Percentiles rank a stretch among this genome's conserved stretches.
These are phyloP conservation scores for Pleurotus salmoneostramineus DNA, from an alignment of 768 basidiomycete species.

Conservation along the genomic window DNA sequence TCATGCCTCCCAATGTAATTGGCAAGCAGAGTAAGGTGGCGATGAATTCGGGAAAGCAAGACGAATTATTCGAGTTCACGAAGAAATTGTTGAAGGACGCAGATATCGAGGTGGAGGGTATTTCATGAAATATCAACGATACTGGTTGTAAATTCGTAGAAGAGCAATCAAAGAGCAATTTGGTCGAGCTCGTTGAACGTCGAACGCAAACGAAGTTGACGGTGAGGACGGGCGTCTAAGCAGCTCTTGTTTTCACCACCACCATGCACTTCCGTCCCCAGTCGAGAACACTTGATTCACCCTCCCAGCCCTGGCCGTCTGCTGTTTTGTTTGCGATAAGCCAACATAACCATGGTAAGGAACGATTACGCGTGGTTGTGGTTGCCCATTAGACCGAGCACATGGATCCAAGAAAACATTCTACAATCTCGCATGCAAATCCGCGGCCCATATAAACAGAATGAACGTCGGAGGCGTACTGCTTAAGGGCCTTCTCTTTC, in stretches of 20 bases:
- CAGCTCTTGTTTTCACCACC: too few species aligned
- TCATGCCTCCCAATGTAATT: constrained; percentile 30
- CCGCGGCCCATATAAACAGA: neutral
- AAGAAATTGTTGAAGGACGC: constrained; percentile 23
- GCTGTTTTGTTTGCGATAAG: neutral
- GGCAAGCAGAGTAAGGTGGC: constrained; percentile 22
- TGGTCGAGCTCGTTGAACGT: too few species aligned
- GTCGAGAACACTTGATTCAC: neutral
- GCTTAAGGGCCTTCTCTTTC: neutral
- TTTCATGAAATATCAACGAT: neutral
- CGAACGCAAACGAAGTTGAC: too few species aligned
- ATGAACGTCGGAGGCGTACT: neutral
- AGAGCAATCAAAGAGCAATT: too few species aligned
- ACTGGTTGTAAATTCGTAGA: neutral
- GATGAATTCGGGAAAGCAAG: constrained; percentile 25
- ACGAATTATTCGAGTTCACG: constrained; percentile 34
- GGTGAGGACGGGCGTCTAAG: too few species aligned
- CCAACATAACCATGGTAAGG: neutral
- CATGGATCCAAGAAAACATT: neutral
- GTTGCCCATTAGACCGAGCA: neutral
- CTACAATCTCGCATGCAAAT: neutral
- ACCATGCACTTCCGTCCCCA: neutral
- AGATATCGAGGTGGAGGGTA: constrained; percentile 7
- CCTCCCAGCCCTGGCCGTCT: too few species aligned
- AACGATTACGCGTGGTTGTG: neutral